These are phyloP conservation scores for Lecanicillium sp. DNA, from an alignment of 2,329 filamentous ascomycete species.

Conservation along the genomic window DNA sequence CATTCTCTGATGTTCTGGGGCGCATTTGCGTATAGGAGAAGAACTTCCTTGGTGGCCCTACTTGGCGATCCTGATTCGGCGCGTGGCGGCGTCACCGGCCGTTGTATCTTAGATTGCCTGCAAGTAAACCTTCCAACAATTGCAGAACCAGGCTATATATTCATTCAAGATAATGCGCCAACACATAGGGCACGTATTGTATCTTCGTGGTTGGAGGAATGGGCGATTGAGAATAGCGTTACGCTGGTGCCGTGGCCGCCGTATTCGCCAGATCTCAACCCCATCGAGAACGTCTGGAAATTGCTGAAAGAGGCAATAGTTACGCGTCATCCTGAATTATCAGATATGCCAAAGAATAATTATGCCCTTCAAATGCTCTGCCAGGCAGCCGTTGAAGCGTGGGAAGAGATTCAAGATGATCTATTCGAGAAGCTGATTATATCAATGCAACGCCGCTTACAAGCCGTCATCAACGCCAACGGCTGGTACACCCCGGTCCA, in stretches of 20 bases:
- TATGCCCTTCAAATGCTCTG: constrained; percentile 1
- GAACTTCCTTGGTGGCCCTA: too few relatives aligned
- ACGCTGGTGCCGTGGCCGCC: background rate
- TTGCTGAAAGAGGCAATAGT: constrained; percentile 6
- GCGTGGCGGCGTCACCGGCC: background rate
- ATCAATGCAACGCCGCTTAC: background rate
- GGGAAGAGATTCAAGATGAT: constrained; percentile 5
- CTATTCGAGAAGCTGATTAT: constrained; percentile 7
- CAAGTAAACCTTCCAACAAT: background rate
- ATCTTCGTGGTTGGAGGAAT: background rate
- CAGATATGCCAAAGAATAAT: background rate
- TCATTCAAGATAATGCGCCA: background rate
- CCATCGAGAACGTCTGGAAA: constrained; percentile 4
- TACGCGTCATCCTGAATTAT: background rate
- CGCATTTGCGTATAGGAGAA: too few relatives aligned
- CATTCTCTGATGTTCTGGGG: background rate
- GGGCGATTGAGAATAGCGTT: background rate
- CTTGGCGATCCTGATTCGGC: background rate
- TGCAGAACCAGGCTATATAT: background rate
- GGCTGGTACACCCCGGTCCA: constrained; percentile 3
- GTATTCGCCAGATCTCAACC: constrained; percentile 2
- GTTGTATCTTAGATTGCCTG: background rate
- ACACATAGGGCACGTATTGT: background rate
- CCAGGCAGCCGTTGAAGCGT: constrained; percentile 3
- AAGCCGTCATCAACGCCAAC: background rate